Percentiles rank a stretch among this genome's conserved stretches.
Conservation (phyloP, 306 rosid genomes). For the Cicer cuneatum region DNA sequence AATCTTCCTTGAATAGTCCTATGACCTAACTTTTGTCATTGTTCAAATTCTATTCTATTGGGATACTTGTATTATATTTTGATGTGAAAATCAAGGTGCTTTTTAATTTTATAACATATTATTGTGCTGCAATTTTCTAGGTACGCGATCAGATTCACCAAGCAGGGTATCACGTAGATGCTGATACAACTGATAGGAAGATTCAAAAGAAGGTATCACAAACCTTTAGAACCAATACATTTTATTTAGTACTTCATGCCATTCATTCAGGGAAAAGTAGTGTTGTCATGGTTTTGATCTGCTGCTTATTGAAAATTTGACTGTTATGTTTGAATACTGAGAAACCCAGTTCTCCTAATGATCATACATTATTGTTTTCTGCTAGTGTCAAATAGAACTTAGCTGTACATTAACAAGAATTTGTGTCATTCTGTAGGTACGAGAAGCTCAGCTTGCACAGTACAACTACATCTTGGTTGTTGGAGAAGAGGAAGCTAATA, state of each 20-base stretch:
- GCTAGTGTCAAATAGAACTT: conserved; percentile 7
- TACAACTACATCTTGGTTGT: conserved; percentile 90
- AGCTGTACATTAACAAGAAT: conserved; percentile 29
- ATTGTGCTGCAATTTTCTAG: conserved; percentile 52
- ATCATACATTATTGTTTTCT: conserved; percentile 13
- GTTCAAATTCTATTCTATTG: conserved; percentile 8
- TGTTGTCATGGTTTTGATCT: conserved; percentile 30
- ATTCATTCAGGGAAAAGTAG: conserved; percentile 9
- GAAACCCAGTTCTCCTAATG: conserved; percentile 7
- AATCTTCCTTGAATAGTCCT: conserved; percentile 20
- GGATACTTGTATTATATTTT: conserved; percentile 24
- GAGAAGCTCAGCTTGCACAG: conserved; percentile 90
- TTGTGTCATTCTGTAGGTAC: conserved; percentile 63
- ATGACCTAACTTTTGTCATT: conserved; percentile 27
- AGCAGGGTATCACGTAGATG: conserved; percentile 80
- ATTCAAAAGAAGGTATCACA: conserved; percentile 82
- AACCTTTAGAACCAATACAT: background rate
- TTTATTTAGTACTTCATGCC: background rate
- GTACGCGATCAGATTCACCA: conserved; percentile 73
- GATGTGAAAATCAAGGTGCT: background rate
- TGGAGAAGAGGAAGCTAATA: conserved; percentile 87
- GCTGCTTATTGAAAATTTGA: conserved; percentile 8
- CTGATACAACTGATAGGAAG: conserved; percentile 84
- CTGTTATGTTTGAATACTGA: background rate
- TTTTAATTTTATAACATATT: conserved; percentile 19